Evolutionary conservation across 1,284 basidiomycete species (phyloP).

Genomic region (Cutaneotrichosporon sp.): DNA sequence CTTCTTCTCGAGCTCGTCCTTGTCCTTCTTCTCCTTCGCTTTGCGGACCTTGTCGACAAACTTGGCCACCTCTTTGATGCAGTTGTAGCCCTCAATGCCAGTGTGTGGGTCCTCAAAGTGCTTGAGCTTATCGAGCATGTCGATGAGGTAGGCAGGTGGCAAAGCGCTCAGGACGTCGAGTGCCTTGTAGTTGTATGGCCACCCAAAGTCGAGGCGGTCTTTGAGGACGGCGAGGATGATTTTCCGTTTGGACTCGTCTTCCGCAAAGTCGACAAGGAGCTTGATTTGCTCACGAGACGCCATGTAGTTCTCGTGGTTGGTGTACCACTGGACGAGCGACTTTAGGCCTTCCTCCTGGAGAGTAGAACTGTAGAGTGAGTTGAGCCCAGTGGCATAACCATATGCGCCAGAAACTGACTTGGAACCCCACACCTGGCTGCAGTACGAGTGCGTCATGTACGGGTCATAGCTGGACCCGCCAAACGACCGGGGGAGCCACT

Average conservation of each 20-base stretch:
- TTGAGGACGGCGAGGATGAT: constrained; percentile 36
- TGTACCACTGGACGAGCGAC: constrained; percentile 28
- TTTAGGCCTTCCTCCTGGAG: constrained; percentile 27
- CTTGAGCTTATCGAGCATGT: constrained; percentile 24
- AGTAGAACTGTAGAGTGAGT: constrained; percentile 7
- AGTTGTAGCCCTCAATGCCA: constrained; percentile 20
- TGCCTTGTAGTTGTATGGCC: constrained; percentile 44
- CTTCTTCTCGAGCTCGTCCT: constrained; percentile 8
- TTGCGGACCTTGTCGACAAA: constrained; percentile 29
- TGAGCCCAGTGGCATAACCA: background rate
- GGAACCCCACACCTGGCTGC: too few species aligned
- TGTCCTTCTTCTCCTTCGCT: constrained; percentile 6
- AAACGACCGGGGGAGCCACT: too few species aligned
- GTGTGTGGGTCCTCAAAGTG: constrained; percentile 13
- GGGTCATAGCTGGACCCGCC: too few species aligned
- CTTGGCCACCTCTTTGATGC: constrained; percentile 30
- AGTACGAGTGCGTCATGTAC: too few species aligned
- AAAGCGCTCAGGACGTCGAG: constrained; percentile 29
- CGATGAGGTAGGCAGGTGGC: constrained; percentile 21
- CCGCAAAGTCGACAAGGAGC: constrained; percentile 1
- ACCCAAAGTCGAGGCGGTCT: constrained; percentile 31
- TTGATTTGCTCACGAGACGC: background rate
- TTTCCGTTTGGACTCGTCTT: constrained; percentile 26
- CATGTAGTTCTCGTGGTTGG: constrained; percentile 14
- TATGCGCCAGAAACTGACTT: background rate